Conservation (phyloP, 169 alveolate genomes). For the Cryptosporidium tyzzeri region DNA sequence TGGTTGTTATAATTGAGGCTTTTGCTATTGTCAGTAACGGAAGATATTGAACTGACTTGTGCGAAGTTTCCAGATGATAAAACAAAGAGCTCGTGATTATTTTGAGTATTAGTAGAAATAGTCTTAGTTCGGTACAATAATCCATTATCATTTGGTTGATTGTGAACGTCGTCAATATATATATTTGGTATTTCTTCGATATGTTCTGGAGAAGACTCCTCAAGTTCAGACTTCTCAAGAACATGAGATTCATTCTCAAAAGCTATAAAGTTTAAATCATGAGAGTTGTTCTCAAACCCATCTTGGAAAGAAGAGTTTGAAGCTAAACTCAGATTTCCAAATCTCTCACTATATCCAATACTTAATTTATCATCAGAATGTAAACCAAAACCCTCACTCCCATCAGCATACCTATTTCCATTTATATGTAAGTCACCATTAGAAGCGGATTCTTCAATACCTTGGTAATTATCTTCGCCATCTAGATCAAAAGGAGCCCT, state of each 20-base stretch:
- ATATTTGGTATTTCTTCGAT: neutral
- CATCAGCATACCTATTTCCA: neutral
- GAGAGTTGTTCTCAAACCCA: conserved; percentile 10
- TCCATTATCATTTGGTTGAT: conserved; percentile 32
- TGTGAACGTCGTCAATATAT: neutral
- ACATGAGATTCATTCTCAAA: conserved; percentile 23
- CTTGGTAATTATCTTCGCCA: neutral
- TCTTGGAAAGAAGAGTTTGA: conserved; percentile 53
- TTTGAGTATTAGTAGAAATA: neutral
- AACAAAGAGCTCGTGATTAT: conserved; percentile 2
- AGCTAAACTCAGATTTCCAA: conserved; percentile 31
- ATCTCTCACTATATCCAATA: neutral
- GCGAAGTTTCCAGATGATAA: conserved; percentile 1
- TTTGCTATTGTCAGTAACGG: neutral
- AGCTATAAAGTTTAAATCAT: conserved; percentile 49
- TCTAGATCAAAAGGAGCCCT: conserved; percentile 56
- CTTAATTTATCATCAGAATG: neutral
- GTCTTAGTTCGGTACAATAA: conserved; percentile 63
- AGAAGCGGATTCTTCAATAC: neutral
- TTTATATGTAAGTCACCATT: neutral
- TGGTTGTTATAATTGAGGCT: neutral
- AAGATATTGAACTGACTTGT: neutral
- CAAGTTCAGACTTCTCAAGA: neutral
- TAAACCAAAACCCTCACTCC: neutral
- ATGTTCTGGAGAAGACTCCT: neutral